Conservation (phyloP, 805 yeast genomes). For the Sugiyamaella chiloensis region DNA sequence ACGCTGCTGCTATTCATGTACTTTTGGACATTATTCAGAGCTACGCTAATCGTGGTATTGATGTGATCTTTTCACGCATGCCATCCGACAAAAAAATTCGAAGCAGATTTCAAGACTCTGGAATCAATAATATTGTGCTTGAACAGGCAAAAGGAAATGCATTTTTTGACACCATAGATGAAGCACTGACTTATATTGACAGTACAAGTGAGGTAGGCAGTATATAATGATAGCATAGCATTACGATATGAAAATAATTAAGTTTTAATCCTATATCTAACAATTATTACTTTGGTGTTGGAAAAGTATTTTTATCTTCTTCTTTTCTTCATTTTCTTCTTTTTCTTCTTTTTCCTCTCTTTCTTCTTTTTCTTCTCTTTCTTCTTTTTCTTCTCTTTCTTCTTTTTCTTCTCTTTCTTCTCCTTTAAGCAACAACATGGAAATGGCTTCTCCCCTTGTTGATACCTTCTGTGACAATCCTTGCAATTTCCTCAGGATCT, state of each 20-base stretch:
- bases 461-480: slow-evolving; percentile 67
- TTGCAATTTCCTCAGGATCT: slow-evolving; percentile 78
- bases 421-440: slow-evolving; percentile 49
- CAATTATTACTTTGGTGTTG: no score
- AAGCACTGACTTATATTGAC: slow-evolving; percentile 43
- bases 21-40: slow-evolving; percentile 55
- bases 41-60: slow-evolving; percentile 52
- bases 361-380: not conserved
- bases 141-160: slow-evolving; percentile 33
- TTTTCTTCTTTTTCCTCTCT: not conserved
- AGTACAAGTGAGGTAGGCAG: slow-evolving; percentile 1
- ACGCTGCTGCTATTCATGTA: slow-evolving; percentile 75
- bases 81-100: slow-evolving; percentile 48
- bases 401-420: not conserved
- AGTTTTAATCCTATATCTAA: no score
- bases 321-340: not conserved
- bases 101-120: slow-evolving; percentile 51
- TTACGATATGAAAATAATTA: not conserved
- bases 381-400: not conserved
- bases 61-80: slow-evolving; percentile 60
- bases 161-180: slow-evolving; percentile 50
- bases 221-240: not conserved
- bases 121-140: slow-evolving; percentile 43
- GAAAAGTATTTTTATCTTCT: not conserved
- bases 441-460: slow-evolving; percentile 59